phyloP scores from a whole-genome alignment of 306 rosid species.

The Hippophae gyantsensis region DNA sequence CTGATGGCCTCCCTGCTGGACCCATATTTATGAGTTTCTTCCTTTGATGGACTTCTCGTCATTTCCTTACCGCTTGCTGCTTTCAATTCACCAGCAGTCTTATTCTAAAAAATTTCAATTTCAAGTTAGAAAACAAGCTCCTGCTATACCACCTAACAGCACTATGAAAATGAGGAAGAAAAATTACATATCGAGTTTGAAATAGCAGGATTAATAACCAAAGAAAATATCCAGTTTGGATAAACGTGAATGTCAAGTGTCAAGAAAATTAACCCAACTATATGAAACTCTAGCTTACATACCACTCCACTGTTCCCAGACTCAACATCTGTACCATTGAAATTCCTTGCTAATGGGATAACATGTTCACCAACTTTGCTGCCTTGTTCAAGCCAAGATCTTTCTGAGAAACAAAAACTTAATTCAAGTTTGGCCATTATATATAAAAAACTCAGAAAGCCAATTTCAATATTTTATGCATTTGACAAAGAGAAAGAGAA shows the following conservation, averaged over 20 bases:
- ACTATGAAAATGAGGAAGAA: not conserved
- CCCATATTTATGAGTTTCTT: slow-evolving; percentile 53
- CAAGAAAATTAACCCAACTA: not conserved
- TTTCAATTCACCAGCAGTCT: slow-evolving; percentile 51
- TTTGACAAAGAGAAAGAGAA: slow-evolving; percentile 14
- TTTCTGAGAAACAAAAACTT: slow-evolving; percentile 42
- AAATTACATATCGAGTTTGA: not conserved
- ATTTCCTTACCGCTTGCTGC: slow-evolving; percentile 28
- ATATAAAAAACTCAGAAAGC: not conserved
- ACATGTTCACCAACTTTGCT: slow-evolving; percentile 80
- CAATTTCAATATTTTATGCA: not conserved
- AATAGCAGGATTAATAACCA: not conserved
- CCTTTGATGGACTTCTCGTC: slow-evolving; percentile 40
- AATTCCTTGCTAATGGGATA: slow-evolving; percentile 82
- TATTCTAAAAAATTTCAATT: slow-evolving; percentile 41
- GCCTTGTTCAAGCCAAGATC: slow-evolving; percentile 87
- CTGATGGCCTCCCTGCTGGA: slow-evolving; percentile 76
- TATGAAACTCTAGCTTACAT: slow-evolving; percentile 11
- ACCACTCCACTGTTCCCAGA: slow-evolving; percentile 48
- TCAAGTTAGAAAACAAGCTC: slow-evolving; percentile 6
- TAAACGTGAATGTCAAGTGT: not conserved
- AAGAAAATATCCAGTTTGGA: not conserved
- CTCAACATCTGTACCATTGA: slow-evolving; percentile 54
- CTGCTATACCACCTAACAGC: not conserved
- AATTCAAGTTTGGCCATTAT: slow-evolving; percentile 4